Base-by-base conservation (phyloP, 352 stramenopile genomes). In the Thraustochytrium sp. region DNA sequence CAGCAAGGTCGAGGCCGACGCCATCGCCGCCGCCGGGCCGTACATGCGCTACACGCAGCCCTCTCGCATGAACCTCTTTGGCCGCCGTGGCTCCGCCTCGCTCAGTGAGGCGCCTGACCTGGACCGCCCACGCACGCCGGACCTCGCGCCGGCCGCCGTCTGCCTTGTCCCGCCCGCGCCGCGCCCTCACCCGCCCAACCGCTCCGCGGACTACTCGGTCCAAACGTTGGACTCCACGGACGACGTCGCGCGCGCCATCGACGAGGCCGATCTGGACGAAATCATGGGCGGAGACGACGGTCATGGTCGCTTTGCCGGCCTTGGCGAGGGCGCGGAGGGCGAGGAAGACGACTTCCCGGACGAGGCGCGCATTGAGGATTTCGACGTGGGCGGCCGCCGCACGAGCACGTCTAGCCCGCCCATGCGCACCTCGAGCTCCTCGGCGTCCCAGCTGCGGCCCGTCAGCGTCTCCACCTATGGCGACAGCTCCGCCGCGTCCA, bases 1-100 rank as follows among this genome's bases (percentile, higher is more conserved):
- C n/a, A 4, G n/a, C 21, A 82, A 82, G 42, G 36, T 76, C 13
- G 74, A 82, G 74, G 74, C 74, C 21, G 74, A 82, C 36, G 74
- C 74, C 31, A 51, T 82, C 23, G 74, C 74, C 11, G 26, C 23
- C n/a, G 49, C 51, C 21, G 74, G 74, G 0, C 74, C 74, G 21
- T 82, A 82, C 42, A 13, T 82, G 23, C 74, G 74, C 16, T 82
- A 82, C 55, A 82, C 18, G 8, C 74, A 76, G n/a, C 74, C 74
- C 61, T 76, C 49, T 13, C 51, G 74, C 21, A 34, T 18, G 5
- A 78, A 77, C 54, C 23, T 82, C 51, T 38, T 62, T 18, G 42
- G n/a, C 5, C 26, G 3, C 5, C 42, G 38, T 26, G 64, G n/a
- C 21, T 65, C 64, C 26, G n/a, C 64, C 40, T 76, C 64, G 64